Evolutionary conservation across 164 flowering plant species (phyloP).

Genomic region (Stephania cephalantha): DNA sequence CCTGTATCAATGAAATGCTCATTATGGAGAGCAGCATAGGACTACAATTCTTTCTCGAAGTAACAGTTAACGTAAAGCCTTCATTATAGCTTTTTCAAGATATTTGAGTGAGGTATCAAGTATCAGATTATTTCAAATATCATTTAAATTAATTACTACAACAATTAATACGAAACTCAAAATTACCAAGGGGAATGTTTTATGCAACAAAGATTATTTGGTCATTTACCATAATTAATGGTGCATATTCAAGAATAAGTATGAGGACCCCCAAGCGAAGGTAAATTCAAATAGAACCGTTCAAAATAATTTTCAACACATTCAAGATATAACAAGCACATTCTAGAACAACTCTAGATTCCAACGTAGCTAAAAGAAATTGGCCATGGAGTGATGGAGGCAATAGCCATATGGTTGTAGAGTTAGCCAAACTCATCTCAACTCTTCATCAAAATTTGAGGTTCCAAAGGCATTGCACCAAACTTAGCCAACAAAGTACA

Average conservation of each 20-base stretch:
- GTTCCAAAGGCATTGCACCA: not conserved
- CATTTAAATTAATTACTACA: too few relatives aligned
- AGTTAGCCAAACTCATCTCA: not conserved
- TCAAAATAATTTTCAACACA: not conserved
- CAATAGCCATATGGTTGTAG: not conserved
- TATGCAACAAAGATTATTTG: not conserved
- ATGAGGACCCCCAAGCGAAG: too few relatives aligned
- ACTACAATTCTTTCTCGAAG: not conserved
- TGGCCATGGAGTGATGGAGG: not conserved
- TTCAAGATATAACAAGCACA: not conserved
- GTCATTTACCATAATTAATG: not conserved
- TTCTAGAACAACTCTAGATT: not conserved
- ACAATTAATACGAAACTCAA: not conserved
- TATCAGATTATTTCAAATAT: too few relatives aligned
- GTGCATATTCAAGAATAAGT: not conserved
- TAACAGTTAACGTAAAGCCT: not conserved
- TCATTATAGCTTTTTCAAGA: not conserved
- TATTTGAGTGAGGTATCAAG: not conserved
- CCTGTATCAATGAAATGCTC: slow-evolving; percentile 31
- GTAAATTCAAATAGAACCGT: too few relatives aligned
- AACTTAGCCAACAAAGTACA: too few relatives aligned
- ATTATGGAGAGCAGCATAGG: not conserved
- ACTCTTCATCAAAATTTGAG: not conserved
- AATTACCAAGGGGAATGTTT: not conserved
- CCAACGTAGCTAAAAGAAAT: not conserved